Base-by-base conservation (phyloP, 2,329 filamentous ascomycete species). In the Fusarium coffeatum region DNA sequence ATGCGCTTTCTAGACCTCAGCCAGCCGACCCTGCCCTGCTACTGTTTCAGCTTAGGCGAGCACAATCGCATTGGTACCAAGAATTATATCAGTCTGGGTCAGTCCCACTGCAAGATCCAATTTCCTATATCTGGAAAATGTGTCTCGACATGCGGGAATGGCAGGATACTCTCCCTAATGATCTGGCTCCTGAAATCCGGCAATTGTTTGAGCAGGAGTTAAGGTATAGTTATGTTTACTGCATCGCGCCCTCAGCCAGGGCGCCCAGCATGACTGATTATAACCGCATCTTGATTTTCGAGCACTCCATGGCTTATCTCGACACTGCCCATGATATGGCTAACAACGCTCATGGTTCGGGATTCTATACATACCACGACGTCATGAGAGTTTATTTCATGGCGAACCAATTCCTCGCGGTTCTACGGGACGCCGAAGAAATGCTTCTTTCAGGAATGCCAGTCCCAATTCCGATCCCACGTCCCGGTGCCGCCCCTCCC, bases 1-100 rank as follows among this genome's bases (percentile, higher is more conserved):
- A 80, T 5, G 77, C 84, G 55, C 81, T 84, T 43, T 75, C 77
- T 73, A 83, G 77, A 62, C 86, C 77, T 71, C 85, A 81, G 73
- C 86, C 79, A 2, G 87, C 91, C 34, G 89, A 92, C 59, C 88
- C 92, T 8, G 93, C 94, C 0, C 83, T 93, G 13, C 86, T 94
- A 20, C 82, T 97, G 3, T 95, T 97, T 77, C 90, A 91, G 73
- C 88, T 98, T 11, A 91, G 95, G n/a, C 88, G 91, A 62, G 88
- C 93, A 9, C 92, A 98, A 78, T 98, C 96, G 0, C 87, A 87
- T 51, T 97, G 93, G 89, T 98, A 98, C 74, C 94, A 97, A 75
- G 88, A 91, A 23, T 87, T 98, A 5, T 96, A 96, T 76, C 93
- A 96, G 75, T 92, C 90, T 20, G 91, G 92, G 12, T 87, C 90